Conservation (phyloP, 371 early-diverging fungal genomes). For the Mucor sp. region DNA sequence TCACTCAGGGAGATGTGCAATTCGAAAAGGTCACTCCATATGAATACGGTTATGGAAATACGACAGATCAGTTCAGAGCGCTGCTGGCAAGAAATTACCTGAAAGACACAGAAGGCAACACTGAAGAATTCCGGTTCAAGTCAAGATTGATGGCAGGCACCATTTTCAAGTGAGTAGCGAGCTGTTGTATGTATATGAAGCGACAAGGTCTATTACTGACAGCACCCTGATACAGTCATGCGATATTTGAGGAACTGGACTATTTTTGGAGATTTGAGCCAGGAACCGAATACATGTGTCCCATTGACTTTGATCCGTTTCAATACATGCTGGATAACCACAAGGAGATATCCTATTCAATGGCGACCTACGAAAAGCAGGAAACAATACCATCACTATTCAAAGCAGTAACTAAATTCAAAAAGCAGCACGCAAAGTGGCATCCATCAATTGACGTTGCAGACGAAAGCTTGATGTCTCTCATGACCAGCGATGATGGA, state of each 20-base stretch:
- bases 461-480: slow-evolving; percentile 22
- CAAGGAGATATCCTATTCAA: slow-evolving; percentile 73
- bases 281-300: slow-evolving; percentile 75
- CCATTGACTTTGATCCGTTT: slow-evolving; percentile 89
- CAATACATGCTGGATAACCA: slow-evolving; percentile 68
- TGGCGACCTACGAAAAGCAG: slow-evolving; percentile 66
- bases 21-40: slow-evolving; percentile 27
- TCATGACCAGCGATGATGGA: slow-evolving; percentile 33
- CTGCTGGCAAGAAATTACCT: slow-evolving; percentile 10
- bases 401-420: slow-evolving; percentile 55
- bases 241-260: slow-evolving; percentile 31
- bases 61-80: slow-evolving; percentile 17
- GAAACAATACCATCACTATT: slow-evolving; percentile 78
- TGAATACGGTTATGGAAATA: slow-evolving; percentile 18
- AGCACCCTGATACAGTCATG: background rate
- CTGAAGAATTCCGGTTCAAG: slow-evolving; percentile 13
- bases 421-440: slow-evolving; percentile 45
- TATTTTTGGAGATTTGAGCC: slow-evolving; percentile 93
- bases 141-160: slow-evolving; percentile 25
- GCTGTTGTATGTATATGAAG: background rate
- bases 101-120: slow-evolving; percentile 8
- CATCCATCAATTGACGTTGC: slow-evolving; percentile 6
- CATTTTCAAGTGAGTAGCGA: slow-evolving; percentile 13
- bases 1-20: slow-evolving; percentile 25
- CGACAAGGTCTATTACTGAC: background rate